These are phyloP conservation scores for Fusarium pseudograminearum DNA, from an alignment of 2,329 filamentous ascomycete species.

Conservation along the genomic window DNA sequence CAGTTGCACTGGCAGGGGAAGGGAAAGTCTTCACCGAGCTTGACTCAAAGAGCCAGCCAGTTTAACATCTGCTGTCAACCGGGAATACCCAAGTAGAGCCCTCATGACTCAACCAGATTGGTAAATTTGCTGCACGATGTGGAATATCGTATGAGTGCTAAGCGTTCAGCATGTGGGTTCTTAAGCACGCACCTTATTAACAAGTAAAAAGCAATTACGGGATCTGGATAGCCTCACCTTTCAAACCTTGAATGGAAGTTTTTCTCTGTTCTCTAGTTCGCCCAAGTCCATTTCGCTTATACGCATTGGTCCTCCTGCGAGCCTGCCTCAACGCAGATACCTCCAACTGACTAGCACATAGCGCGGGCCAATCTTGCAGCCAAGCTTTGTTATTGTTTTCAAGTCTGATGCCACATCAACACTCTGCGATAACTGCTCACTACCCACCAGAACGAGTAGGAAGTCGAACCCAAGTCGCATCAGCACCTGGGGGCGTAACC, in stretches of 20 bases:
- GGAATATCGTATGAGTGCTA: not conserved
- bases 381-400: slow-evolving; percentile 10
- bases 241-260: slow-evolving; percentile 1
- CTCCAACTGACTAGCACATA: slow-evolving; percentile 5
- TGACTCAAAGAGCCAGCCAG: slow-evolving; percentile 5
- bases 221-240: slow-evolving; percentile 33
- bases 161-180: slow-evolving; percentile 6
- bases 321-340: slow-evolving; percentile 11
- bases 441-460: slow-evolving; percentile 1
- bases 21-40: slow-evolving; percentile 1
- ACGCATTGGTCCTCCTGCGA: slow-evolving; percentile 27
- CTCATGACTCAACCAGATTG: not conserved
- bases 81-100: not conserved
- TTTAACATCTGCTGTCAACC: not conserved
- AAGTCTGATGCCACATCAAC: not conserved
- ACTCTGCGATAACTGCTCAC: slow-evolving; percentile 3
- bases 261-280: not conserved
- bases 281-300: slow-evolving; percentile 7
- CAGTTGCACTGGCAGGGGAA: not conserved
- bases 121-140: not conserved
- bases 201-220: slow-evolving; percentile 14
- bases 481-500: not conserved
- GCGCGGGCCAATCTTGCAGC: slow-evolving; percentile 2
- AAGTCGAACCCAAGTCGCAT: not conserved
- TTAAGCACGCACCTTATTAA: slow-evolving; percentile 1